A percentile compares a stretch with the other conserved stretches of the same genome.
These are phyloP conservation scores for Podila verticillata DNA, from an alignment of 192 early-diverging fungal species.

Conservation along the genomic window DNA sequence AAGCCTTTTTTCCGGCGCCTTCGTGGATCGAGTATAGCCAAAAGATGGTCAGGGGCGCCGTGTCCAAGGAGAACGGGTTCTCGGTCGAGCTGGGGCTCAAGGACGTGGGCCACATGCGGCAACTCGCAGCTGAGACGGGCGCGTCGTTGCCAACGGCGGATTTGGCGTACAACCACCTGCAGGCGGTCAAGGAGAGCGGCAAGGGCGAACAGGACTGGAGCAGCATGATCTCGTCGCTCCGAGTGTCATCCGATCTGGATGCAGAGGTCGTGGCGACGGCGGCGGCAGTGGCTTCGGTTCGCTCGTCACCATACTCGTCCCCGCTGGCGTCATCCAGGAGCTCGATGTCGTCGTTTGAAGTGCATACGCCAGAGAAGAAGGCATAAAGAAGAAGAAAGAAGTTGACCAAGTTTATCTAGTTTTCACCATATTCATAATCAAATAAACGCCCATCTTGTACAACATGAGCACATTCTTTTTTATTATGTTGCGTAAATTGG, in stretches of 20 bases:
- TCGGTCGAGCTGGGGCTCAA: slow-evolving; percentile 57
- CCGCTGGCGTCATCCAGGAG: neutral
- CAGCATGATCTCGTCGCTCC: slow-evolving; percentile 22
- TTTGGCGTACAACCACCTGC: slow-evolving; percentile 36
- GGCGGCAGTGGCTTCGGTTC: neutral
- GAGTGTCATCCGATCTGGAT: neutral
- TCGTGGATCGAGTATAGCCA: slow-evolving; percentile 41
- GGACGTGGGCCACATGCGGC: slow-evolving; percentile 57
- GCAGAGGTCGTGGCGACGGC: neutral
- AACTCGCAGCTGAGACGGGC: slow-evolving; percentile 50
- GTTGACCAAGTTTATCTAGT: no score
- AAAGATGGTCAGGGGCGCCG: slow-evolving; percentile 24
- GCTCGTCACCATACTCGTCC: neutral
- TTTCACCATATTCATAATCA: neutral
- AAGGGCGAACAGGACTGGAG: slow-evolving; percentile 34
- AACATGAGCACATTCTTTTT: no score
- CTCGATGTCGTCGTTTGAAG: neutral
- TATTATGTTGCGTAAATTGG: no score
- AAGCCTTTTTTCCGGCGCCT: slow-evolving; percentile 60
- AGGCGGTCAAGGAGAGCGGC: slow-evolving; percentile 32
- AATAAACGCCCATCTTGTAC: neutral
- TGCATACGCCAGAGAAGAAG: neutral
- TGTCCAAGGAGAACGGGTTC: slow-evolving; percentile 53
- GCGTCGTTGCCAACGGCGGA: slow-evolving; percentile 54
- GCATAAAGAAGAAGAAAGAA: neutral